Conservation (phyloP, 1,284 basidiomycete species). For the Ceratobasidium sp. region DNA sequence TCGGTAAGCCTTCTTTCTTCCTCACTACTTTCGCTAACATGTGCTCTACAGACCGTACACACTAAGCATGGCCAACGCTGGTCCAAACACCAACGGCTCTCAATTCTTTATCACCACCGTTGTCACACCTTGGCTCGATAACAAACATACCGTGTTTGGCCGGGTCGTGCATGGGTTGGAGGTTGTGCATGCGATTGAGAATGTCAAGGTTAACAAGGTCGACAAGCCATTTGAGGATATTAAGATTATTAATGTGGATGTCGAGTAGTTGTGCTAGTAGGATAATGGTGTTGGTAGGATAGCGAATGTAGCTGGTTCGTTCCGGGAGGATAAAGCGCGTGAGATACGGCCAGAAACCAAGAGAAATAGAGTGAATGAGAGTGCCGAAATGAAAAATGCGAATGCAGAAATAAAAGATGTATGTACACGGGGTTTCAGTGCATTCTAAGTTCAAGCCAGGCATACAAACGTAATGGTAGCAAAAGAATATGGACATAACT, state of each 20-base stretch:
- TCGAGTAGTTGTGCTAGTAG: conserved; percentile 41
- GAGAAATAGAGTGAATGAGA: no score
- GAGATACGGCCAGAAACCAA: no score
- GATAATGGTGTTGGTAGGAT: no score
- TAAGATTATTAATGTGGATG: conserved; percentile 75
- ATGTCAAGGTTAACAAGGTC: conserved; percentile 73
- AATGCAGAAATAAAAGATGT: no score
- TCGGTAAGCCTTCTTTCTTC: conserved; percentile 57
- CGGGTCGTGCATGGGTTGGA: conserved; percentile 68
- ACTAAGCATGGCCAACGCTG: conserved; percentile 99
- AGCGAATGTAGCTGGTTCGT: no score
- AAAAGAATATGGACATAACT: no score
- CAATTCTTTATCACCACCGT: conserved; percentile 99
- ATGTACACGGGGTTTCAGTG: no score
- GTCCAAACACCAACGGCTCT: conserved; percentile 89
- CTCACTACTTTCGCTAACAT: background rate
- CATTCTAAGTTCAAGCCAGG: no score
- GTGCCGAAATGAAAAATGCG: no score
- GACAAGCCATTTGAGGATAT: conserved; percentile 91
- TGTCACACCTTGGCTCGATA: conserved; percentile 93
- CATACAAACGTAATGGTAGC: no score
- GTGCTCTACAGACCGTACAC: conserved; percentile 81
- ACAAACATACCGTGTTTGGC: conserved; percentile 94
- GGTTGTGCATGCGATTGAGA: conserved; percentile 65
- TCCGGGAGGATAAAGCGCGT: no score